Evolutionary conservation across 2,329 filamentous ascomycete genomes (phyloP).

Genomic region (Diaporthe helianthi): DNA sequence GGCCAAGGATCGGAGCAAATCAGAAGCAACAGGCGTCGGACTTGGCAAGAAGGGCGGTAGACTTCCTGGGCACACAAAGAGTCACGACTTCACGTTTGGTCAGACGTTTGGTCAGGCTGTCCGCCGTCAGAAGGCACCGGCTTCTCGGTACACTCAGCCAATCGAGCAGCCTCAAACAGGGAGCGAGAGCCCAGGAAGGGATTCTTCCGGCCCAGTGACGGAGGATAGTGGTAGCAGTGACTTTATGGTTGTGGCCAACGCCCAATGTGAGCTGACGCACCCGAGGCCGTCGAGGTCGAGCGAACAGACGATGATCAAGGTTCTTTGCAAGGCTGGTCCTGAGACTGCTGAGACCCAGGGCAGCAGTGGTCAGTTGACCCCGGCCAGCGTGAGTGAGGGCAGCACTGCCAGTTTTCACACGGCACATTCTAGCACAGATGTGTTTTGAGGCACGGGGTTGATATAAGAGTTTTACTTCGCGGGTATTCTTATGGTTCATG

Average conservation of each 20-base stretch:
- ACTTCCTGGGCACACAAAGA: no score
- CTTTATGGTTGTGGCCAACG: slow-evolving; percentile 23
- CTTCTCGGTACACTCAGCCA: no score
- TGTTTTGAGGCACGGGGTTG: background rate
- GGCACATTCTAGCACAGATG: background rate
- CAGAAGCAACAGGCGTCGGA: background rate
- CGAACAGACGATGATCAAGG: slow-evolving; percentile 11
- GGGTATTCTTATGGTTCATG: background rate
- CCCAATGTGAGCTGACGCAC: slow-evolving; percentile 26
- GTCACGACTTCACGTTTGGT: background rate
- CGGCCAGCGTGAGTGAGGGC: slow-evolving; percentile 12
- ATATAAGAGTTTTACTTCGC: background rate
- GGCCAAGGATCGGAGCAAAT: background rate
- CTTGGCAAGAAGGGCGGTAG: background rate
- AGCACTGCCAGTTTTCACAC: slow-evolving; percentile 32
- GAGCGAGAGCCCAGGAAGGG: no score
- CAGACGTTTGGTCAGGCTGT: no score
- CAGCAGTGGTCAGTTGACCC: background rate
- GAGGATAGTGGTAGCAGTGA: no score
- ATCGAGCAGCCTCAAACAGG: no score
- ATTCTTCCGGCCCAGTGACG: no score
- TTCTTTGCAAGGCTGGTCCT: background rate
- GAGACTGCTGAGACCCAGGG: background rate
- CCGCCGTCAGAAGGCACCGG: no score
- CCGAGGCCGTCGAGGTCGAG: slow-evolving; percentile 31